phyloP scores from a whole-genome alignment of 306 rosid species.

The Amphicarpaea edgeworthii region DNA sequence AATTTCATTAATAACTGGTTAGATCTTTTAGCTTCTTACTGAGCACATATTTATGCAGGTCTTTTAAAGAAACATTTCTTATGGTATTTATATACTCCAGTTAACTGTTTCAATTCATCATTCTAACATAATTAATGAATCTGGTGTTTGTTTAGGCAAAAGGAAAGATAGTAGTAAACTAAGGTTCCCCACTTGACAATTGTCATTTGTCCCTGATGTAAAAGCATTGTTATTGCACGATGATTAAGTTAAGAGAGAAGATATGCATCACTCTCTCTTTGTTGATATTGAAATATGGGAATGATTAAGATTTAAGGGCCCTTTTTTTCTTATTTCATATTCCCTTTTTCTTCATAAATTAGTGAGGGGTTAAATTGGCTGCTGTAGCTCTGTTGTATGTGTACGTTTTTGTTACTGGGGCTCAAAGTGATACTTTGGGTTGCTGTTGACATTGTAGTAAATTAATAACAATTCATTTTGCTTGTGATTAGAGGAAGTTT shows the following conservation, averaged over 20 bases:
- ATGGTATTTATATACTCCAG: background rate
- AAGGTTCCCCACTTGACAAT: slow-evolving; percentile 26
- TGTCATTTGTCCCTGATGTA: background rate
- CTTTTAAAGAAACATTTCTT: slow-evolving; percentile 1
- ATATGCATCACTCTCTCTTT: background rate
- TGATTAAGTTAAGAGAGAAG: slow-evolving; percentile 33
- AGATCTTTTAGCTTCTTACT: slow-evolving; percentile 28
- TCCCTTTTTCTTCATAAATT: slow-evolving; percentile 4
- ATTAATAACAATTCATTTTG: slow-evolving; percentile 9
- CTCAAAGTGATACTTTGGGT: slow-evolving; percentile 24
- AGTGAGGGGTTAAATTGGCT: slow-evolving; percentile 33
- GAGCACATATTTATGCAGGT: slow-evolving; percentile 1
- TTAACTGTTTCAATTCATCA: slow-evolving; percentile 11
- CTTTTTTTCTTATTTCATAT: background rate
- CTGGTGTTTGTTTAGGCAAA: slow-evolving; percentile 17
- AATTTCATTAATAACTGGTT: slow-evolving; percentile 17
- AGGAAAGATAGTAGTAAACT: slow-evolving; percentile 11
- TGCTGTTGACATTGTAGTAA: slow-evolving; percentile 18
- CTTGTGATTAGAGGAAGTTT: slow-evolving; percentile 19
- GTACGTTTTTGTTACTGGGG: slow-evolving; percentile 15
- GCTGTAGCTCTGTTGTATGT: slow-evolving; percentile 23
- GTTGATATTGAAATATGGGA: slow-evolving; percentile 34
- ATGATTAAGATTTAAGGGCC: slow-evolving; percentile 2
- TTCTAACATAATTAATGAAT: background rate
- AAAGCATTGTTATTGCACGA: slow-evolving; percentile 14